Percentiles rank a stretch among this genome's conserved stretches.
Conservation (phyloP, 2,329 filamentous ascomycete species). For the Trichoderma polysporum region DNA sequence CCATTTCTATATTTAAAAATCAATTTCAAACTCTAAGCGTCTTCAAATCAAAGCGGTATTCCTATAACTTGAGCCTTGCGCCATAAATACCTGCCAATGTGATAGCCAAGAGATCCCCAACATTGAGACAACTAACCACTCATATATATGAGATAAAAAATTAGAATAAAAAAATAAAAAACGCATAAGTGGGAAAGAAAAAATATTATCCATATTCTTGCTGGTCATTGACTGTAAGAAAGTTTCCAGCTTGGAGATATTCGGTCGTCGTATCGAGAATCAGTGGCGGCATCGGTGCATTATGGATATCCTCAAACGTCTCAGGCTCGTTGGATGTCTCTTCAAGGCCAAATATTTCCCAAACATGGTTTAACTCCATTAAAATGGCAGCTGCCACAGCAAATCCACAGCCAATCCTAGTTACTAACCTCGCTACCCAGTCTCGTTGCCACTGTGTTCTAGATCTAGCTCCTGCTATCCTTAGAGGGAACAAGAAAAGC, state of each 20-base stretch:
- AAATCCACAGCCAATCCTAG: constrained; percentile 26
- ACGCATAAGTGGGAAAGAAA: neutral
- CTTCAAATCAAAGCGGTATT: no score
- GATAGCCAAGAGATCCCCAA: no score
- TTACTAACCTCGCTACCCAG: constrained; percentile 26
- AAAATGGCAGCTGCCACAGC: constrained; percentile 31
- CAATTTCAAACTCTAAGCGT: no score
- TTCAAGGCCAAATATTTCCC: constrained; percentile 20
- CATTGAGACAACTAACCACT: no score
- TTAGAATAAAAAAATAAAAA: no score
- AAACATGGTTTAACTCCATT: constrained; percentile 26
- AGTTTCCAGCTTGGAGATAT: neutral
- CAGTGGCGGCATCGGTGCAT: neutral
- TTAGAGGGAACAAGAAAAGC: constrained; percentile 36
- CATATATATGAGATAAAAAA: no score
- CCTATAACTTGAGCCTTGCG: no score
- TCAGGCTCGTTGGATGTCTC: neutral
- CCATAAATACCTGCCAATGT: no score
- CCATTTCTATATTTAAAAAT: no score
- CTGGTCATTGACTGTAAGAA: neutral
- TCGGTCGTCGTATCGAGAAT: neutral
- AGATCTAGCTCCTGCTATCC: constrained; percentile 36
- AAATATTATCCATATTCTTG: neutral
- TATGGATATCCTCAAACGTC: neutral
- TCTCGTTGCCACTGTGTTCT: constrained; percentile 26